Conservation (phyloP, 1,139 yeast species). For the Pichia sorboxylosa region DNA sequence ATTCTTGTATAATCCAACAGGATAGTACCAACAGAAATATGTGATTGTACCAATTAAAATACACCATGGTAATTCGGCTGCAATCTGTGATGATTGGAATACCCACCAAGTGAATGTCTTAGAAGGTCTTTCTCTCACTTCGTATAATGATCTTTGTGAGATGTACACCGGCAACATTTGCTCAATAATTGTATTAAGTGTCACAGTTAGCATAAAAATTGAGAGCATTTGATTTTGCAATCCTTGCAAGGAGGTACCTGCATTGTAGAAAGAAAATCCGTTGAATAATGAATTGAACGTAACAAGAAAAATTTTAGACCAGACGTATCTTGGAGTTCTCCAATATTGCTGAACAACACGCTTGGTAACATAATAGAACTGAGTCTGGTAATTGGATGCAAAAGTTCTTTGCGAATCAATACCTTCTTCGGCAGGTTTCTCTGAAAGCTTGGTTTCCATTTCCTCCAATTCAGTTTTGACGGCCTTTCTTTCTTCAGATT, state of each 20-base stretch:
- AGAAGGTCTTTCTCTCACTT: constrained; percentile 81
- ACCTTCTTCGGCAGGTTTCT: constrained; percentile 16
- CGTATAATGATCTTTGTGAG: constrained; percentile 66
- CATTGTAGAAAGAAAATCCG: constrained; percentile 67
- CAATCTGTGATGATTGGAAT: constrained; percentile 49
- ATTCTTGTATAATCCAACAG: constrained; percentile 56
- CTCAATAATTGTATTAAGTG: constrained; percentile 52
- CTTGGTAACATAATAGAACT: constrained; percentile 38
- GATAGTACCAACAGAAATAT: constrained; percentile 72
- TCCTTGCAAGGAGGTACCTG: constrained; percentile 48
- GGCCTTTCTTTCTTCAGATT: constrained; percentile 26
- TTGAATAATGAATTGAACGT: constrained; percentile 45
- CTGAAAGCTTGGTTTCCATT: constrained; percentile 18
- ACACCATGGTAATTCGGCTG: constrained; percentile 72
- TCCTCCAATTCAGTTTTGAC: constrained; percentile 20
- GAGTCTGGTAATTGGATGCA: constrained; percentile 37
- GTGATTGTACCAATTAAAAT: constrained; percentile 50
- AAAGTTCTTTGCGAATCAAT: constrained; percentile 34
- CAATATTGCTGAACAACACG: constrained; percentile 57
- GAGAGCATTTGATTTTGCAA: constrained; percentile 58
- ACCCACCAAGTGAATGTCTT: constrained; percentile 41
- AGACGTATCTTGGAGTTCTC: constrained; percentile 66
- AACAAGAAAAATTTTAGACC: constrained; percentile 50
- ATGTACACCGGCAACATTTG: constrained; percentile 68
- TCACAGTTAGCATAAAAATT: constrained; percentile 53